Percentiles rank a stretch among this genome's conserved stretches.
phyloP scores from a whole-genome alignment of 1,284 basidiomycete genomes.

The Schizophyllum amplum region DNA sequence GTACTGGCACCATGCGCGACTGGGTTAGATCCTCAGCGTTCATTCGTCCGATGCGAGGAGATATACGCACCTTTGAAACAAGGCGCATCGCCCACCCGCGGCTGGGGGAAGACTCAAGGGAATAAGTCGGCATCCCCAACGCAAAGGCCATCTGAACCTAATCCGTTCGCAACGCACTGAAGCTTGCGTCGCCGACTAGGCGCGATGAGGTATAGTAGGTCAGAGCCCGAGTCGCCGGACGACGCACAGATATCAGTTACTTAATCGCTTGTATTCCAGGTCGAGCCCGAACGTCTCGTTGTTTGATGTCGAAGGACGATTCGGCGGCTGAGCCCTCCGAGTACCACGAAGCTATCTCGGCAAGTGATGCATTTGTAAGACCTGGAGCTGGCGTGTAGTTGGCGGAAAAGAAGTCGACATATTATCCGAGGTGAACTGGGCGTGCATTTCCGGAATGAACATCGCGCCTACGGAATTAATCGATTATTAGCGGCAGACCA shows the following conservation, averaged over 20 bases:
- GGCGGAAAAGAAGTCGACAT: neutral
- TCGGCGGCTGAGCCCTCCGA: constrained; percentile 19
- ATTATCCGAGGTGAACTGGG: neutral
- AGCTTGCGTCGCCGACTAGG: neutral
- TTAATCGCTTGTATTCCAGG: constrained; percentile 1
- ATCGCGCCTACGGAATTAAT: neutral
- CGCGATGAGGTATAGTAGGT: neutral
- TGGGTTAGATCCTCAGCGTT: constrained; percentile 7
- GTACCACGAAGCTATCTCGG: neutral
- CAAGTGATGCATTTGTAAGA: neutral
- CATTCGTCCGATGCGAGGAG: neutral
- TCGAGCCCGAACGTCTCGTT: constrained; percentile 5
- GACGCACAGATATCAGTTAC: neutral
- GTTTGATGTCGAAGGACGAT: neutral
- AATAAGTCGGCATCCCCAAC: constrained; percentile 1
- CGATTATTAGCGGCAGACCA: too few species aligned
- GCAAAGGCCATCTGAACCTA: neutral
- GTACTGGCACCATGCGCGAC: constrained; percentile 34
- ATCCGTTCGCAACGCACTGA: neutral
- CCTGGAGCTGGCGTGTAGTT: neutral
- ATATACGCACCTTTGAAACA: neutral
- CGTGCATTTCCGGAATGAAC: neutral
- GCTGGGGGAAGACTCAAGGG: neutral
- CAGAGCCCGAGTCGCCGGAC: neutral
- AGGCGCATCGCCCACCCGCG: neutral